These are phyloP conservation scores for Pelagomonas calceolata DNA, from an alignment of 108 stramenopile genomes.

Conservation along the genomic window DNA sequence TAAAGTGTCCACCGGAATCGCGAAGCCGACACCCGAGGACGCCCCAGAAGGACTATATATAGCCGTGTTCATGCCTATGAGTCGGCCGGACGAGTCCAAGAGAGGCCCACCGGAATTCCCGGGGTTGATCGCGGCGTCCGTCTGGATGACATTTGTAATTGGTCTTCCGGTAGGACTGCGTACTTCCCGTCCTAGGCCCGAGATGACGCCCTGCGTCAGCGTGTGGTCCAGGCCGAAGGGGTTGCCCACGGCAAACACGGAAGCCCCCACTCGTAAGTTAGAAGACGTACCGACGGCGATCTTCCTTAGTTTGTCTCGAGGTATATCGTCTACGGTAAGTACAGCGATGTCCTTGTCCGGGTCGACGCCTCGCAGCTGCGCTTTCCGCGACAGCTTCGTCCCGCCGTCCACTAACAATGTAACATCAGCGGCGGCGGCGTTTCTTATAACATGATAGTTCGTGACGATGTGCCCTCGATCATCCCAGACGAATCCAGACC, in stretches of 20 bases:
- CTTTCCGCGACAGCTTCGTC: slow-evolving; percentile 48
- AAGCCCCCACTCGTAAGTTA: slow-evolving; percentile 59
- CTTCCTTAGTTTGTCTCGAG: slow-evolving; percentile 1
- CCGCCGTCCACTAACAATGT: slow-evolving; percentile 38
- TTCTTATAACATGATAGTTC: slow-evolving; percentile 72
- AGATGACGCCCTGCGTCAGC: slow-evolving; percentile 54
- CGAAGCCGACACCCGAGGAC: slow-evolving; percentile 83
- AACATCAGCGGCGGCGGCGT: slow-evolving; percentile 57
- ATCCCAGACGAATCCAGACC: slow-evolving; percentile 81
- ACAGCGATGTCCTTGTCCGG: slow-evolving; percentile 78
- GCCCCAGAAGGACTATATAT: slow-evolving; percentile 76
- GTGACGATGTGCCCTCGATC: slow-evolving; percentile 39
- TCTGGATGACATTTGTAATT: slow-evolving; percentile 89
- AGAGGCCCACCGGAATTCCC: slow-evolving; percentile 58
- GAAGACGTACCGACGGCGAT: slow-evolving; percentile 39
- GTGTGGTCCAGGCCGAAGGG: slow-evolving; percentile 91
- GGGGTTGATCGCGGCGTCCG: slow-evolving; percentile 74
- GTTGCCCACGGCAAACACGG: slow-evolving; percentile 77
- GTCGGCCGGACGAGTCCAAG: slow-evolving; percentile 54
- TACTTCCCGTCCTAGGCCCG: slow-evolving; percentile 61
- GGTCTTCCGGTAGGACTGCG: slow-evolving; percentile 73
- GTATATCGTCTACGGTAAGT: slow-evolving; percentile 66
- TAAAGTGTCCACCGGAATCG: slow-evolving; percentile 81
- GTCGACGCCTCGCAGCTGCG: slow-evolving; percentile 62
- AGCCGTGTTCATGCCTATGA: slow-evolving; percentile 91